These are phyloP conservation scores for slime mould (Dictyostelium discoideum) DNA, from an alignment of 78 protist species.

Conservation along the genomic window DNA sequence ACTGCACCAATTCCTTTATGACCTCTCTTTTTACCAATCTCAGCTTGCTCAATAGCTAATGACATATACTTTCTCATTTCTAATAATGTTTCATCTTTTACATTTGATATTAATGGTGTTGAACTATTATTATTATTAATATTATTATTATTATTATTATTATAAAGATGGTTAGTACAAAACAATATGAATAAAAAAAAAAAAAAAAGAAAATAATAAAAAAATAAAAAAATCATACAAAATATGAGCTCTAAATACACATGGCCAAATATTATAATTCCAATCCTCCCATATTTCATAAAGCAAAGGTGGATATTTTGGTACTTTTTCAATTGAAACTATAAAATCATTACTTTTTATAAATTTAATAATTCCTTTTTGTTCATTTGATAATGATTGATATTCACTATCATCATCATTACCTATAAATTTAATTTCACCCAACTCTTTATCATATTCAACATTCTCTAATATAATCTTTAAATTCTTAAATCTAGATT, in stretches of 20 bases:
- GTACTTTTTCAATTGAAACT: constrained; percentile 8
- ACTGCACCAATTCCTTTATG: constrained; percentile 49
- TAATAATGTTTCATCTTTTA: constrained; percentile 15
- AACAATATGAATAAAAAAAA: neutral
- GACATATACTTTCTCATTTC: constrained; percentile 25
- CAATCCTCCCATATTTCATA: constrained; percentile 22
- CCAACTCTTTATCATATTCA: neutral
- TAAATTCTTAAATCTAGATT: neutral
- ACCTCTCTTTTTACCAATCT: constrained; percentile 33
- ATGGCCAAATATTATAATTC: constrained; percentile 66
- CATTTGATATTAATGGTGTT: constrained; percentile 48
- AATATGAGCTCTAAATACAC: constrained; percentile 25
- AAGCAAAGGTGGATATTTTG: constrained; percentile 40
- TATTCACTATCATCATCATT: neutral
- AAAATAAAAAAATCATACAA: constrained; percentile 26
- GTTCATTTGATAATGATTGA: neutral
- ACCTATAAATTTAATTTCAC: neutral
- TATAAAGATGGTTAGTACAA: too few species aligned
- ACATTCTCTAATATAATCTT: neutral
- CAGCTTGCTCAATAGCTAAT: constrained; percentile 57
- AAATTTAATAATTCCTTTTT: neutral
- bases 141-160: too few species aligned
- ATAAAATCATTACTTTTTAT: neutral
- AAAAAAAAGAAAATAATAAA: neutral
- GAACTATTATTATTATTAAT: neutral